Conservation (phyloP, 2,329 filamentous ascomycete genomes). For the Westerdykella sp. region DNA sequence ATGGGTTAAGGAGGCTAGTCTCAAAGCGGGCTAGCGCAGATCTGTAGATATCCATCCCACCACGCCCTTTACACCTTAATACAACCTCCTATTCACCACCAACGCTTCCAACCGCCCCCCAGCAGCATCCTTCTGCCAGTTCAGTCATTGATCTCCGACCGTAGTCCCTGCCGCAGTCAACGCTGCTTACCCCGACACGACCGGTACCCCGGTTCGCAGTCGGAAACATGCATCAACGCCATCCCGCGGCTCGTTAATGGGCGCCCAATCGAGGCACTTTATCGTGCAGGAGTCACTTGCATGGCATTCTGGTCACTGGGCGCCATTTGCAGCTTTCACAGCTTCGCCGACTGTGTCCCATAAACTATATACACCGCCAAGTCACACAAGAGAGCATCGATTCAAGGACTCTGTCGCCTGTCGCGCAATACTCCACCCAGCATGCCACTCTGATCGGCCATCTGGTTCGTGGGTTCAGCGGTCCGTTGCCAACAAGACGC, state of each 20-base stretch:
- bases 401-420: conserved; percentile 22
- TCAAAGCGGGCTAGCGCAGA: neutral
- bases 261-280: conserved; percentile 25
- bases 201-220: conserved; percentile 6
- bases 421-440: conserved; percentile 8
- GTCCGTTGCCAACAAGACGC: conserved; percentile 20
- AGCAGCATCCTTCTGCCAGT: too few relatives aligned
- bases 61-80: too few relatives aligned
- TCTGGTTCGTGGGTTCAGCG: conserved; percentile 17
- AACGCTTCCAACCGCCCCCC: neutral
- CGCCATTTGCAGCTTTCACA: conserved; percentile 20
- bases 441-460: conserved; percentile 14
- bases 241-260: conserved; percentile 18
- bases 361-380: conserved; percentile 13
- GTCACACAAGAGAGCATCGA: conserved; percentile 32
- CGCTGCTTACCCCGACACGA: too few relatives aligned
- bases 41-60: neutral
- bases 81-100: neutral
- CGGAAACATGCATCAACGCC: conserved; percentile 9
- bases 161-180: too few relatives aligned
- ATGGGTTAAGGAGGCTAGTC: neutral
- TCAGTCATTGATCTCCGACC: too few relatives aligned
- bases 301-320: conserved; percentile 29
- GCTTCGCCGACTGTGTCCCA: conserved; percentile 15
- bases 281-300: conserved; percentile 37